Conservation (phyloP, 2,329 filamentous ascomycete species). For the Claviceps quebecensis region DNA sequence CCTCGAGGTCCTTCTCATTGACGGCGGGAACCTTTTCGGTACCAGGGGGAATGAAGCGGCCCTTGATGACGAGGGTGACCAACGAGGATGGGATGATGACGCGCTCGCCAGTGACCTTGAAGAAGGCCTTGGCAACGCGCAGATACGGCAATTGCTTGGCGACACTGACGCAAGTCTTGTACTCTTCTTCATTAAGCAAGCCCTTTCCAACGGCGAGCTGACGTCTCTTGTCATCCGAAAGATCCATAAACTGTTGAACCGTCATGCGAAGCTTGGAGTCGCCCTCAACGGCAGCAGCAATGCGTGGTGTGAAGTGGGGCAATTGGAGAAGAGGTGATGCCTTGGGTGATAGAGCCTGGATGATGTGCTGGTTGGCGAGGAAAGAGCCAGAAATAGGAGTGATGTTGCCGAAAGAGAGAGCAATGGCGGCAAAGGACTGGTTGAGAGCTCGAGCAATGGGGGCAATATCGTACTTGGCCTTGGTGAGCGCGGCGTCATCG, state of each 20-base stretch:
- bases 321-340: slow-evolving; percentile 84
- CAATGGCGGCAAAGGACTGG: slow-evolving; percentile 74
- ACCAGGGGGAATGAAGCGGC: slow-evolving; percentile 81
- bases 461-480: slow-evolving; percentile 78
- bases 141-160: slow-evolving; percentile 75
- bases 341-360: slow-evolving; percentile 76
- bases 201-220: slow-evolving; percentile 54
- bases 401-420: slow-evolving; percentile 76
- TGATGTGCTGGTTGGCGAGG: slow-evolving; percentile 68
- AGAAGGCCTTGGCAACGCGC: slow-evolving; percentile 82
- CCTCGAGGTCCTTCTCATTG: slow-evolving; percentile 68
- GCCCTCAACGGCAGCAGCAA: slow-evolving; percentile 56
- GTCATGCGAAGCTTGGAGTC: slow-evolving; percentile 61
- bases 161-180: slow-evolving; percentile 59
- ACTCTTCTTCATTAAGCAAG: slow-evolving; percentile 63
- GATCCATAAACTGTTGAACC: slow-evolving; percentile 78
- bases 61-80: slow-evolving; percentile 90
- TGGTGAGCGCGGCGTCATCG: slow-evolving; percentile 61
- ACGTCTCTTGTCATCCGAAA: slow-evolving; percentile 61
- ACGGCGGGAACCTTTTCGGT: slow-evolving; percentile 60
- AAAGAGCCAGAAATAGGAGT: slow-evolving; percentile 71
- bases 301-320: slow-evolving; percentile 62
- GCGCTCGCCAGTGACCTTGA: slow-evolving; percentile 94
- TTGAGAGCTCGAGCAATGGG: slow-evolving; percentile 76
- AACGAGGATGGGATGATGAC: slow-evolving; percentile 84